A percentile compares a stretch with the other conserved stretches of the same genome.
Evolutionary conservation across 2,329 filamentous ascomycete genomes (phyloP).

Genomic region (Lasiodiplodia citricola): DNA sequence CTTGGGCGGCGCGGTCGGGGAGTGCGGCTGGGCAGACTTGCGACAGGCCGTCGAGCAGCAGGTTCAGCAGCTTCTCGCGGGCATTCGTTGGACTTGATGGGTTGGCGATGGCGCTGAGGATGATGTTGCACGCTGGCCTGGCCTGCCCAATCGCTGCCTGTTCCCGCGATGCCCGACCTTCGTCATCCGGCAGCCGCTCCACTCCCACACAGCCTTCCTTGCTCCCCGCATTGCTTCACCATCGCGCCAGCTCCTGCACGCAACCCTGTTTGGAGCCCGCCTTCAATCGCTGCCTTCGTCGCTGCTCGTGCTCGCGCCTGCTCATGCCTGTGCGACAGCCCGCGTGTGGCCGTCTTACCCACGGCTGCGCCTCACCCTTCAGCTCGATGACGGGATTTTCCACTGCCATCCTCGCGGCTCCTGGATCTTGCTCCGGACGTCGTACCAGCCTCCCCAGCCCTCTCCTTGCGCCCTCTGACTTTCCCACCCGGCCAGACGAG

Average conservation of each 20-base stretch:
- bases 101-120: not conserved
- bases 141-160: conserved; percentile 8
- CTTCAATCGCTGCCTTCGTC: not conserved
- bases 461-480: not conserved
- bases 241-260: not conserved
- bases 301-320: not conserved
- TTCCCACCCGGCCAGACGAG: no score
- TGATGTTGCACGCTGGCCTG: conserved; percentile 15
- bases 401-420: conserved; percentile 3
- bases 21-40: conserved; percentile 65
- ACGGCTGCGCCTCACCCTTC: not conserved
- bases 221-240: conserved; percentile 15
- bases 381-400: not conserved
- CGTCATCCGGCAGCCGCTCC: conserved; percentile 16
- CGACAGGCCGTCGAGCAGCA: conserved; percentile 70
- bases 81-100: not conserved
- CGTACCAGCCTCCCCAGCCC: not conserved
- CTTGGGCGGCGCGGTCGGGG: conserved; percentile 7
- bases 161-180: conserved; percentile 4
- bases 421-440: not conserved
- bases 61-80: not conserved
- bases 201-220: not conserved
- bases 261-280: not conserved
- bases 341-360: not conserved
- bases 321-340: not conserved